phyloP scores from a whole-genome alignment of 1,139 yeast genomes.

The Protomyces inouyei region DNA sequence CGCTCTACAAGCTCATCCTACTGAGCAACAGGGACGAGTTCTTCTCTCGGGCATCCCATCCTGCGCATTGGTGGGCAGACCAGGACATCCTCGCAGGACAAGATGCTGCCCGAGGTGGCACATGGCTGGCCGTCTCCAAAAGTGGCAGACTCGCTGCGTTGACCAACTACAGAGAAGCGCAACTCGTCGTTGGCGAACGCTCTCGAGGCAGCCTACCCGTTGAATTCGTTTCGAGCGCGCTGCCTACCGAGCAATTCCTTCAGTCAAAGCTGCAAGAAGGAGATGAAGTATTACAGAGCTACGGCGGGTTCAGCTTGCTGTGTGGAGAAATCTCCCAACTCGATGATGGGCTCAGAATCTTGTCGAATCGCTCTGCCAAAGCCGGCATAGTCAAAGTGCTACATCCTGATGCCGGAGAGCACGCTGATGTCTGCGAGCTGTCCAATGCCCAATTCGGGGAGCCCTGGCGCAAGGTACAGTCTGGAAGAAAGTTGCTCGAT shows the following conservation, averaged over 20 bases:
- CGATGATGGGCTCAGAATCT: conserved; percentile 37
- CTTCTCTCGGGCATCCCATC: conserved; percentile 64
- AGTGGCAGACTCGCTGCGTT: conserved; percentile 66
- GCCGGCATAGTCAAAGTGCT: background rate
- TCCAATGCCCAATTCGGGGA: conserved; percentile 59
- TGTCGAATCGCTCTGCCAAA: conserved; percentile 36
- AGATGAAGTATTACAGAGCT: conserved; percentile 37
- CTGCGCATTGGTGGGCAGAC: conserved; percentile 52
- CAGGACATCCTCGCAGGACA: conserved; percentile 57
- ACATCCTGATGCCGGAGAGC: background rate
- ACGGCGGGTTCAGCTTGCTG: conserved; percentile 78
- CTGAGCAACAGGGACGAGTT: conserved; percentile 85
- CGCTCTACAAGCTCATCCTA: conserved; percentile 52
- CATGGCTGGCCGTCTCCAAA: conserved; percentile 79
- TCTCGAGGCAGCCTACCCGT: conserved; percentile 74
- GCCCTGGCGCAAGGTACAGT: conserved; percentile 68
- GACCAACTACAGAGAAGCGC: conserved; percentile 58
- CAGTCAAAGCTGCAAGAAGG: conserved; percentile 38
- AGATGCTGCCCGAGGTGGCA: conserved; percentile 78
- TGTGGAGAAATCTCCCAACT: conserved; percentile 53
- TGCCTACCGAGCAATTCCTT: conserved; percentile 46
- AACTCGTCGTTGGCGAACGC: conserved; percentile 40
- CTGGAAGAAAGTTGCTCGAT: conserved; percentile 50
- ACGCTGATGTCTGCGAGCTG: conserved; percentile 47
- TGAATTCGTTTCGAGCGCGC: conserved; percentile 46